phyloP scores from a whole-genome alignment of 2,329 filamentous ascomycete genomes.

The Diaporthe nobilis region DNA sequence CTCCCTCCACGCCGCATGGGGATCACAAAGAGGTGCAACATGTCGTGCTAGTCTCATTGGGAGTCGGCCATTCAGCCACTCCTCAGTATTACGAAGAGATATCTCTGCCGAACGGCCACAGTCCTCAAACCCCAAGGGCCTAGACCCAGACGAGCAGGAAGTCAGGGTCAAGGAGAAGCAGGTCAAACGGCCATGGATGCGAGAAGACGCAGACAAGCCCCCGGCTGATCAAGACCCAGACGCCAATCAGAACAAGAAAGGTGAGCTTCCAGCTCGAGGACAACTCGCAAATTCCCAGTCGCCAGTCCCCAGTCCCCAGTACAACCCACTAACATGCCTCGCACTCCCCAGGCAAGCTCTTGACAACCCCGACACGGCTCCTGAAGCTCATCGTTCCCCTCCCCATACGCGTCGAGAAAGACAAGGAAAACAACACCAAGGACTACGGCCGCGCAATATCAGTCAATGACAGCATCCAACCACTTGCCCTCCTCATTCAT shows the following conservation, averaged over 20 bases:
- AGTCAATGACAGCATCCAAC: slow-evolving; percentile 72
- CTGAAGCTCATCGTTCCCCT: slow-evolving; percentile 86
- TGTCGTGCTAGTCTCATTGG: not conserved
- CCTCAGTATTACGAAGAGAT: slow-evolving; percentile 29
- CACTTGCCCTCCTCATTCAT: slow-evolving; percentile 86
- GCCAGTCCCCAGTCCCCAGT: not conserved
- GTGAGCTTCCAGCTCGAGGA: slow-evolving; percentile 42
- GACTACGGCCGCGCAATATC: slow-evolving; percentile 54
- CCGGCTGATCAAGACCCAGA: slow-evolving; percentile 49
- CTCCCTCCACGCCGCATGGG: not conserved
- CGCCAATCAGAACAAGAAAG: slow-evolving; percentile 50
- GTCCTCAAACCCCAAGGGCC: slow-evolving; percentile 50
- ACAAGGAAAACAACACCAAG: slow-evolving; percentile 48
- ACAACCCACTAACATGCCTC: slow-evolving; percentile 20
- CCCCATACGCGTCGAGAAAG: slow-evolving; percentile 59
- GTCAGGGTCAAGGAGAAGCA: slow-evolving; percentile 67
- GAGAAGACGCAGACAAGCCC: slow-evolving; percentile 67
- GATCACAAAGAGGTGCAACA: not conserved
- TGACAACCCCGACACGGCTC: slow-evolving; percentile 84
- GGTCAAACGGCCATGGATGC: slow-evolving; percentile 75
- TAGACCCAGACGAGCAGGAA: slow-evolving; percentile 55
- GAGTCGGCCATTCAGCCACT: slow-evolving; percentile 20
- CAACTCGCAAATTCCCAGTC: not conserved
- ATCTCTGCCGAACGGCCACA: slow-evolving; percentile 48
- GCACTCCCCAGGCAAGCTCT: slow-evolving; percentile 72